A percentile compares a stretch with the other conserved stretches of the same genome.
These are phyloP conservation scores for Chaetothyriales sp. DNA, from an alignment of 2,329 filamentous ascomycete species.

Conservation along the genomic window DNA sequence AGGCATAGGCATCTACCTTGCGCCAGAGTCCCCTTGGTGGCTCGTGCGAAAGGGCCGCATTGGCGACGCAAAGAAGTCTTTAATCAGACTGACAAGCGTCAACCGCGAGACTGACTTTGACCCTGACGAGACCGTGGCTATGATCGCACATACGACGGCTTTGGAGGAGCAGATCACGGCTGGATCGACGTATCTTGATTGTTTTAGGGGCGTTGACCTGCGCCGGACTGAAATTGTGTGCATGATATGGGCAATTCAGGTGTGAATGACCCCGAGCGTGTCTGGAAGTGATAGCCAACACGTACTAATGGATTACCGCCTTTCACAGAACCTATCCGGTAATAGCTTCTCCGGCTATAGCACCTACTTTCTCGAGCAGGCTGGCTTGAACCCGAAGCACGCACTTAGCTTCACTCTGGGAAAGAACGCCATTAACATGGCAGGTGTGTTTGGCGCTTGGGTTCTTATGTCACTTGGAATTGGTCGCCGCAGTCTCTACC, in stretches of 20 bases:
- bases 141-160: slow-evolving; percentile 83
- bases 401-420: slow-evolving; percentile 37
- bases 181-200: slow-evolving; percentile 65
- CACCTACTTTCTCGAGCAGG: slow-evolving; percentile 40
- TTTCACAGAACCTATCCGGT: slow-evolving; percentile 45
- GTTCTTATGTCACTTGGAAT: slow-evolving; percentile 57
- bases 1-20: slow-evolving; percentile 32
- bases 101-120: slow-evolving; percentile 54
- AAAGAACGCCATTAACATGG: slow-evolving; percentile 29
- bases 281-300: slow-evolving; percentile 35
- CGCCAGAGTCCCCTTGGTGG: slow-evolving; percentile 40
- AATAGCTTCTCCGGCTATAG: slow-evolving; percentile 52
- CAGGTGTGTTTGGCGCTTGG: slow-evolving; percentile 35
- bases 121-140: slow-evolving; percentile 69
- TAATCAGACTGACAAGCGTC: slow-evolving; percentile 32
- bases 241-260: slow-evolving; percentile 51
- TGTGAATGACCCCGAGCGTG: slow-evolving; percentile 42
- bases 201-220: slow-evolving; percentile 67
- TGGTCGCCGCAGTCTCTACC: slow-evolving; percentile 61
- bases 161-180: slow-evolving; percentile 62
- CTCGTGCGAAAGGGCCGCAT: slow-evolving; percentile 33
- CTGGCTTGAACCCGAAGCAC: slow-evolving; percentile 22
- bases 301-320: background rate
- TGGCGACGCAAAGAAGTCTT: slow-evolving; percentile 33
- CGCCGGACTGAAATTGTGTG: slow-evolving; percentile 63